Base-by-base conservation (phyloP, 306 rosid species). In the Ochetophila trinervis region DNA sequence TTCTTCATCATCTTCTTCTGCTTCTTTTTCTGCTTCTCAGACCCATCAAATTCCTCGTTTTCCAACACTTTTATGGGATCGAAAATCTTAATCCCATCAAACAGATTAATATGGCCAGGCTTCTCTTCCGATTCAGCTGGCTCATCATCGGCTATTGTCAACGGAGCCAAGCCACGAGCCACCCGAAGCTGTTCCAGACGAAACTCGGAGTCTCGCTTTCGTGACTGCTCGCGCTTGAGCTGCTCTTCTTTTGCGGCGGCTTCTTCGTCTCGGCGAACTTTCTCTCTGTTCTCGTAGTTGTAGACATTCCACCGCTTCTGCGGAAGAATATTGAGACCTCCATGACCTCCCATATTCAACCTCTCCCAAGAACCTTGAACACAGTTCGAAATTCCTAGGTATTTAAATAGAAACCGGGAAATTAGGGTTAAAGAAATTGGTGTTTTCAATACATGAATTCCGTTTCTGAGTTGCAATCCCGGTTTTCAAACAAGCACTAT, bases 261-360 rank as follows among this genome's bases (percentile, higher is more conserved):
- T 61, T 92, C 98, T 72, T 89, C 98, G 51, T 92, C 98, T 22
- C 56, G 84, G 17, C 85, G 84, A 1, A 92, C 98, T 71, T 92
- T 92, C 76, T 92, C 98, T 66, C 93, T 70, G 70, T 92, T 92
- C 0, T 92, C 98, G 65, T 22, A 92, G 68, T 85, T 87, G 82
- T 92, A 92, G 20, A 92, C 98, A 69, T 89, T 92, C 98, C 98
- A 92, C 15, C 93, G 82, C 80, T 92, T 92, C 79, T 92, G 98
- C 21, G 98, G 98, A 55, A 92, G 96, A 52, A 92, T 92, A 67
- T 89, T 92, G 47, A 92, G 72, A 65, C 96, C 96, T 13, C 98
- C 98, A 54, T 89, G 98, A 3, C 98, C 96, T 60, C 98, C 96
- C 96, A 92, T 92, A 11, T 17, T 27, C 67, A 12, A 53, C 27